These are phyloP conservation scores for Eucalyptus pumila DNA, from an alignment of 345 rosid species.

Conservation along the genomic window DNA sequence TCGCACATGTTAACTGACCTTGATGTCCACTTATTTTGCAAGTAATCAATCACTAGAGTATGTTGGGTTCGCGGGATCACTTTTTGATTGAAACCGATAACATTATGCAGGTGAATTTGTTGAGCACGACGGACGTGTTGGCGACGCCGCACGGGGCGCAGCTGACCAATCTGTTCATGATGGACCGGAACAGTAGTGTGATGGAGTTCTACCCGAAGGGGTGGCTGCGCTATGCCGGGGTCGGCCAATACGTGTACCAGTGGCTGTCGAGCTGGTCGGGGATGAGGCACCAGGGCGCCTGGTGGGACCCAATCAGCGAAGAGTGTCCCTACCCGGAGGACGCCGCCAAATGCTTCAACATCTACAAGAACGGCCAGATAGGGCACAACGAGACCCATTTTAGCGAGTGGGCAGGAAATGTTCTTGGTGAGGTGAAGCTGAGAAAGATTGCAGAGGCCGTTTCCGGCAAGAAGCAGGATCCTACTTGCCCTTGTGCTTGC, in stretches of 20 bases:
- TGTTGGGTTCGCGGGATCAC: not conserved
- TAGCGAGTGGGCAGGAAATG: slow-evolving; percentile 28
- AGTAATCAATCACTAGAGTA: not conserved
- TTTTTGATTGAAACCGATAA: not conserved
- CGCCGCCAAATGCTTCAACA: slow-evolving; percentile 44
- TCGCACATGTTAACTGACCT: not conserved
- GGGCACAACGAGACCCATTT: slow-evolving; percentile 46
- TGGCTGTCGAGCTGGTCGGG: slow-evolving; percentile 72
- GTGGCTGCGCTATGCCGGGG: slow-evolving; percentile 57
- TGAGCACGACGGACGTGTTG: slow-evolving; percentile 49
- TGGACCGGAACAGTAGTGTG: slow-evolving; percentile 53
- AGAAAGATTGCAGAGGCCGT: not conserved
- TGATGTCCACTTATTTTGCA: not conserved
- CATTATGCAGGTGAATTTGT: slow-evolving; percentile 28
- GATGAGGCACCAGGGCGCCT: slow-evolving; percentile 54
- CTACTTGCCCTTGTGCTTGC: not conserved
- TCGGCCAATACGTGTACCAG: slow-evolving; percentile 47
- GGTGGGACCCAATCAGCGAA: slow-evolving; percentile 54
- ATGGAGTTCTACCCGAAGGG: slow-evolving; percentile 72
- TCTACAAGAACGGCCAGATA: slow-evolving; percentile 36
- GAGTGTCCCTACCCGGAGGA: slow-evolving; percentile 34
- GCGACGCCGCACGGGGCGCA: slow-evolving; percentile 71
- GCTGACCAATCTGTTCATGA: slow-evolving; percentile 54
- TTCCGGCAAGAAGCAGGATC: not conserved
- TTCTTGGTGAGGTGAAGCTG: slow-evolving; percentile 19